Evolutionary conservation across 2,329 filamentous ascomycete genomes (phyloP), one percentile per base, ranked within the genome.

Genomic region (Fusarium newnesense): DNA sequence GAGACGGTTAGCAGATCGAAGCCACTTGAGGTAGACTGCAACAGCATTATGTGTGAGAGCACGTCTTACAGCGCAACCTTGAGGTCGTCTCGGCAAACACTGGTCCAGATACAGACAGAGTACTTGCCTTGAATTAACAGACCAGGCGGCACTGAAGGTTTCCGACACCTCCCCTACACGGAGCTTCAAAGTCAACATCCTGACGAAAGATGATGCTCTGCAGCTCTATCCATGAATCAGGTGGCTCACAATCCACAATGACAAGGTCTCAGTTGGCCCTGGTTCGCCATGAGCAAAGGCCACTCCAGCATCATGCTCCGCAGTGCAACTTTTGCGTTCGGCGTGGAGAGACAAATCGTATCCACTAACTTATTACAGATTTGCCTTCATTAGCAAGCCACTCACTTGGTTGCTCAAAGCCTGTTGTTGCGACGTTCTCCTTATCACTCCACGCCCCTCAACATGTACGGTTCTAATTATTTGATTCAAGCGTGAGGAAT

Each of bases 371-470:
- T 36, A 59, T 59, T 59, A n/a, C 28, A 56, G 49, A 44, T 56
- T 75, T 76, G 49, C 60, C 56, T 63, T 72, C 70, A 61, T 60
- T 54, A 70, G 60, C 72, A 76, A 75, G 65, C 74, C 72, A 75
- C 64, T 63, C 28, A 54, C 34, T 46, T 30, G 44, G 36, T 57
- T 53, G 40, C 42, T 56, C 53, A 44, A 63, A 57, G 50, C 58
- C 50, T 59, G 53, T 54, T 62, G 60, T 47, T 53, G 46, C 37
- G 42, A 69, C 36, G 47, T 64, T 53, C 36, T 61, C 59, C 26
- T 64, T 57, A 46, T 60, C 57, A 54, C 58, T 58, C 52, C 70
- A 67, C 64, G 53, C 67, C 70, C 59, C 50, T 64, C 56, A 36
- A 61, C 53, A 52, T 57, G 68, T 50, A 47, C 42, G 56, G 54